Base-by-base conservation (phyloP, 1,284 basidiomycete species). In the Ustilago xerochloae region DNA sequence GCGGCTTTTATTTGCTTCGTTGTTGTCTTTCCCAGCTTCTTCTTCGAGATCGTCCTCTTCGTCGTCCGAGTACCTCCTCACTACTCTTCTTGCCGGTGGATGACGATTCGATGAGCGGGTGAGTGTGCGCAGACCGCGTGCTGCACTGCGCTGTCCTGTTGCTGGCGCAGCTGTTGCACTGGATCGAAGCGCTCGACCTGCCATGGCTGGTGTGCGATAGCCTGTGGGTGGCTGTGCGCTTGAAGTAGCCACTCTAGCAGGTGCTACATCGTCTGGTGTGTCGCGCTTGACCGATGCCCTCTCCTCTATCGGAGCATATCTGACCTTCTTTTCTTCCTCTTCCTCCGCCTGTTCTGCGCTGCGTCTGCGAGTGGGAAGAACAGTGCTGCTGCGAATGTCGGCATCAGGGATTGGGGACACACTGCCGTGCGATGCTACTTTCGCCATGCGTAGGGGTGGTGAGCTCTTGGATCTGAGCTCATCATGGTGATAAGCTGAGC, bases 51-150 rank as follows among this genome's bases (percentile, higher is more conserved):
- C 70, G n/a, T 69, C 66, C n/a, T 72, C 77, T 36, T 80, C 80
- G 49, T 80, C 78, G n/a, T 81, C 78, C 18, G 76, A 76, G 28
- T 80, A 65, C 38, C 78, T 67, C 35, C 75, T 66, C 13, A 71
- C 62, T 43, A 80, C 78, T 10, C 78, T 59, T 15, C 77, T 67
- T 16, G 78, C 77, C 9, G 77, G 78, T 8, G 73, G 67, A 41
- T 79, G 78, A 16, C 63, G 55, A 43, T 64, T 68, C 1, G 67
- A 71, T 0, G 78, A 63, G 8, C 76, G 62, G 3, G 68, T 66
- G 26, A 75, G 65, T 8, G 64, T 75, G 46, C 73, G 67, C 6
- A 75, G 68, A 30, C 64, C 72, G 15, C 68, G 39, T 36, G 57
- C 68, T 49, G 73, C 73, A 33, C 73, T 75, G 18, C 68, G 51